phyloP scores from a whole-genome alignment of 805 yeast genomes.

The Brettanomyces bruxellensis region DNA sequence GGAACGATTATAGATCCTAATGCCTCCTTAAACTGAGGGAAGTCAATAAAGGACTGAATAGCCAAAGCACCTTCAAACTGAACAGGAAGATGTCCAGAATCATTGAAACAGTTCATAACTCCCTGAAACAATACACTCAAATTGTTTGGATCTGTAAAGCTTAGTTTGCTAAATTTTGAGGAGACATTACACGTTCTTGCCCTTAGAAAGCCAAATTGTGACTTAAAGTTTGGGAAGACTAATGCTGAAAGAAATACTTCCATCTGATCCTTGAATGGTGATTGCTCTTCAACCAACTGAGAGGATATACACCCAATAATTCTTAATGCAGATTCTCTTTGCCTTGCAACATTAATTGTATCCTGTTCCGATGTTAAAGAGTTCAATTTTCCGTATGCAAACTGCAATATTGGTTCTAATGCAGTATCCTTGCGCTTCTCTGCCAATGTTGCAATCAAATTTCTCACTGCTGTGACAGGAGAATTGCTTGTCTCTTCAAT shows the following conservation, averaged over 20 bases:
- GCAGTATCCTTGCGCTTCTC: constrained; percentile 55
- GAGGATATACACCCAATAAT: constrained; percentile 67
- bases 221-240: constrained; percentile 64
- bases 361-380: constrained; percentile 27
- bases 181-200: constrained; percentile 66
- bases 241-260: constrained; percentile 55
- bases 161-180: constrained; percentile 54
- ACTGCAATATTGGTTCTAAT: constrained; percentile 50
- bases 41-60: constrained; percentile 64
- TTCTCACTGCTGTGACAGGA: constrained; percentile 74
- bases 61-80: constrained; percentile 81
- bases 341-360: constrained; percentile 44
- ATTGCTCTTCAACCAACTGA: constrained; percentile 42
- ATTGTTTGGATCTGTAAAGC: constrained; percentile 33
- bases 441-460: constrained; percentile 63
- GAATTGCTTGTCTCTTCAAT: constrained; percentile 50
- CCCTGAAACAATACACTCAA: constrained; percentile 36
- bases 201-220: constrained; percentile 56
- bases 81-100: constrained; percentile 55
- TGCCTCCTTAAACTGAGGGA: constrained; percentile 59
- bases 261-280: constrained; percentile 54
- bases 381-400: constrained; percentile 44
- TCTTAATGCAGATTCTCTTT: constrained; percentile 72
- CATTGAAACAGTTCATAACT: constrained; percentile 36
- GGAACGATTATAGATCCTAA: constrained; percentile 63